Evolutionary conservation across 2,329 filamentous ascomycete species (phyloP).

Genomic region (Ilyonectria robusta): DNA sequence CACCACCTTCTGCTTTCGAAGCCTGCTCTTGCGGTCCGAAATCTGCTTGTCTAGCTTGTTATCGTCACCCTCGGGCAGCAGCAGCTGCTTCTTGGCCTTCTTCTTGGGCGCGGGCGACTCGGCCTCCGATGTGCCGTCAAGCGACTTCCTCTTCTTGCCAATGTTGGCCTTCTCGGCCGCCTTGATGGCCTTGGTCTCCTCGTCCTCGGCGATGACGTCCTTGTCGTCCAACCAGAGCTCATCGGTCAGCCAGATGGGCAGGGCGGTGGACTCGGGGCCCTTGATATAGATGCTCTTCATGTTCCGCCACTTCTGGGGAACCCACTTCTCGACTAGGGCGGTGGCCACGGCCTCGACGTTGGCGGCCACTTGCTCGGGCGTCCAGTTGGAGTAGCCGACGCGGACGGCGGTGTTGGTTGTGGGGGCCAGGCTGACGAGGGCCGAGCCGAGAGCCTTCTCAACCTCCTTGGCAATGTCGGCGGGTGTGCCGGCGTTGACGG

Average conservation of each 20-base stretch:
- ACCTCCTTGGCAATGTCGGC: constrained; percentile 84
- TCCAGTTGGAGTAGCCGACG: constrained; percentile 82
- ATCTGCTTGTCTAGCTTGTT: constrained; percentile 71
- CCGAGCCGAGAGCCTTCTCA: constrained; percentile 80
- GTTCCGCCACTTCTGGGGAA: constrained; percentile 90
- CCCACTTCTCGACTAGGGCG: constrained; percentile 81
- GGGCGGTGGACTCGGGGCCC: constrained; percentile 86
- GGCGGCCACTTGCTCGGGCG: constrained; percentile 80
- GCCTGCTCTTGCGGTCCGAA: constrained; percentile 68
- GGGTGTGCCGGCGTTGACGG: constrained; percentile 66
- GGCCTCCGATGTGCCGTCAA: constrained; percentile 54
- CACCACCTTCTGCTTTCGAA: constrained; percentile 72
- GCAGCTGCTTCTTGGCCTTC: constrained; percentile 52
- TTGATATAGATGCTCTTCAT: constrained; percentile 91
- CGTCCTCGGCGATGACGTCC: constrained; percentile 77
- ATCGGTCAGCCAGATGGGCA: constrained; percentile 95
- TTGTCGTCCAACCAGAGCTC: constrained; percentile 90
- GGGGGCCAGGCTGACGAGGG: constrained; percentile 84
- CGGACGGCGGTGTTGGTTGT: constrained; percentile 85
- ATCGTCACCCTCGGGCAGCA: constrained; percentile 62
- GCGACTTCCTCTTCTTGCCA: constrained; percentile 75
- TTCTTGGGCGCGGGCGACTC: constrained; percentile 61
- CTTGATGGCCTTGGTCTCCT: constrained; percentile 63
- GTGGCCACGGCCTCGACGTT: constrained; percentile 83
- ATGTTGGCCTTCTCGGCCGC: constrained; percentile 67